Base-by-base conservation (phyloP, 129 eudicot genomes). In the Rutidosis leptorrhynchoides region DNA sequence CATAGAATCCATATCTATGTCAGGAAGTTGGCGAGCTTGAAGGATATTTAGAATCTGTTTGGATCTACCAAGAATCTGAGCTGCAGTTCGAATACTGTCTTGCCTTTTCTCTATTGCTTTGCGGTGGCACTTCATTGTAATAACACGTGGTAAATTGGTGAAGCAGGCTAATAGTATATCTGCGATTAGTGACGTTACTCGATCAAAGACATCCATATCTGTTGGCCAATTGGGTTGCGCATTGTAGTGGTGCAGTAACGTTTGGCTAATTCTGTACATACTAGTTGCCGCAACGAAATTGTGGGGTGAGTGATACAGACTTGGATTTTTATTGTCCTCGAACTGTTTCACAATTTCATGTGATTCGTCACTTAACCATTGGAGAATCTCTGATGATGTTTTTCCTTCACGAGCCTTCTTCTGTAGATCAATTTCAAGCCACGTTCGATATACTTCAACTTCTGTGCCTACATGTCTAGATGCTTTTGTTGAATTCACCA, bases 341-440 rank as follows among this genome's bases (percentile, higher is more conserved):
- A 72, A 75, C 37, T 24, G 14, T 30, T n/a, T 32, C 10, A 78
- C 57, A 15, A 33, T 61, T 12, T 67, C 25, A 30, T 35, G 60
- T 4, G 77, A 72, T 52, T 45, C 74, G 27, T 67, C 59, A 7
- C 65, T 67, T 7, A 82, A 73, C 26, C 62, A 15, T 48, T 49
- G 65, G 19, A 82, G 72, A 17, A 45, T 63, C 40, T 71, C 87
- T 46, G 60, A 37, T 33, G 69, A 24, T 3, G 32, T 60, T 65
- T 54, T 74, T 15, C 75, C 80, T 21, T 65, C 42, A 12, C 25
- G 52, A 17, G 83, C 25, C 43, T 7, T 67, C 19, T 73, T 58
- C 3, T 35, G 76, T 24, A 83, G 79, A 76, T 83, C 77, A n/a
- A 64, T 52, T 32, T 68, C 57, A 17, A 74, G 74, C 87, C 87